Base-by-base conservation (phyloP, 2,329 filamentous ascomycete species). In the Fusarium papillatum region DNA sequence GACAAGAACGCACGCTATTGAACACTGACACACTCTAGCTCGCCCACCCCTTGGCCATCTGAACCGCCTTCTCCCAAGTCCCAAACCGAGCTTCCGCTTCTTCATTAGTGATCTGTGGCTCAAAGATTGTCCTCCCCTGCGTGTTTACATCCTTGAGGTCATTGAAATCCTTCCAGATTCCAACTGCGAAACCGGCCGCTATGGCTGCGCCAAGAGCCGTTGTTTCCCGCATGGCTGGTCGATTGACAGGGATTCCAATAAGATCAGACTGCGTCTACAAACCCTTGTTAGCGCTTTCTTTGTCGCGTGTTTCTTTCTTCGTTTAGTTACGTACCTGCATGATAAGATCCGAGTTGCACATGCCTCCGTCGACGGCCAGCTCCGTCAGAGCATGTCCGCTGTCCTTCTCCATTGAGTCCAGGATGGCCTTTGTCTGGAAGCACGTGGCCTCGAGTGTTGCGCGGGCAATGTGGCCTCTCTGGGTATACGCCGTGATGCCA, bases 151-250 rank as follows among this genome's bases (percentile, higher is more conserved):
- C 87, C 81, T 92, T 91, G 59, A 96, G 85, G 79, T 95, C 93
- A 60, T 92, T 90, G 74, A 95, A 93, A 73, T 90, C 89, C 80
- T 93, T 91, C 94, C 94, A 96, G 14, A 95, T 88, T 60, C 89
- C 92, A 8, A 93, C 90, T 5, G 94, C 94, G 76, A 96, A 91
- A n/a, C 93, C 95, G 26, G 95, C 94, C 9, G 95, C 94, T 72
- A 96, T 95, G 53, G 94, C 95, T 36, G 95, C 94, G 38, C 94
- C 95, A 5, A 96, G 88, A 1, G 94, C 93, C 5, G 95, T 97
- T 4, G 94, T 96, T 85, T 97, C 95, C 74, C 94, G 91, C 95
- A 97, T 96, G 66, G 90, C 89, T 6, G 95, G 94, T 46, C 95
- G 91, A 82, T 94, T 91, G 73, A 96, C 93, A 53, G 94, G 93